Conservation (phyloP, 2,329 filamentous ascomycete genomes). For the Monosporascus cannonballus region DNA sequence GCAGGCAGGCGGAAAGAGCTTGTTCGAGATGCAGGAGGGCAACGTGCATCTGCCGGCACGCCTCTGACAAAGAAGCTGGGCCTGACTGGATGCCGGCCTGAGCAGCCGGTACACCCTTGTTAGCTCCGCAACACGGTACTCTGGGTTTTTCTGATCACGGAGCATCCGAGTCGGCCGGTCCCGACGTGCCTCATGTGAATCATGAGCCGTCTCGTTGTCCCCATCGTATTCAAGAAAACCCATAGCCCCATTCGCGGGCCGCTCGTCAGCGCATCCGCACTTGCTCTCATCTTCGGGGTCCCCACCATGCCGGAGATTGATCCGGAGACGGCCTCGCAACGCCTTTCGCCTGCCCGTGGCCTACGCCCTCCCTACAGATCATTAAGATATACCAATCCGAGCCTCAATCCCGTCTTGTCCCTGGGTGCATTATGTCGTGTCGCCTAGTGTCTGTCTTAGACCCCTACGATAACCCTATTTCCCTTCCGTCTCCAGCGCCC, state of each 20-base stretch:
- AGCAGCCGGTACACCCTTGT: neutral
- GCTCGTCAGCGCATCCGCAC: slow-evolving; percentile 6
- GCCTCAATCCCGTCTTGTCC: too few relatives aligned
- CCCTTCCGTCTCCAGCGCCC: neutral
- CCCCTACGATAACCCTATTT: too few relatives aligned
- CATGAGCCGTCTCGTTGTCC: neutral
- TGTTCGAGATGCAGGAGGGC: slow-evolving; percentile 5
- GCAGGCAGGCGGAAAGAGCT: slow-evolving; percentile 6
- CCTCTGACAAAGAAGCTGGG: neutral
- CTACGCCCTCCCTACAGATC: slow-evolving; percentile 8
- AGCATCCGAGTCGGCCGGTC: neutral
- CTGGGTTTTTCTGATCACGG: neutral
- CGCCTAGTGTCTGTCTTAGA: too few relatives aligned
- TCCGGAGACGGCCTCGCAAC: neutral
- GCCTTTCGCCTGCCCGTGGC: slow-evolving; percentile 3
- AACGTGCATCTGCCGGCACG: slow-evolving; percentile 7
- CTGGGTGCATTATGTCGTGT: too few relatives aligned
- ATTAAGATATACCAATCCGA: neutral
- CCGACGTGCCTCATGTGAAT: neutral
- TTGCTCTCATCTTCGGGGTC: slow-evolving; percentile 1
- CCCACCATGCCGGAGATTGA: neutral
- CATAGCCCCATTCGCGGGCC: slow-evolving; percentile 2
- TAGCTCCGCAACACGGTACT: neutral
- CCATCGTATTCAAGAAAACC: neutral
- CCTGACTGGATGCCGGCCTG: neutral